These are phyloP conservation scores for Pyrrhoderma lamaoense DNA, from an alignment of 1,284 basidiomycete species.

Conservation along the genomic window DNA sequence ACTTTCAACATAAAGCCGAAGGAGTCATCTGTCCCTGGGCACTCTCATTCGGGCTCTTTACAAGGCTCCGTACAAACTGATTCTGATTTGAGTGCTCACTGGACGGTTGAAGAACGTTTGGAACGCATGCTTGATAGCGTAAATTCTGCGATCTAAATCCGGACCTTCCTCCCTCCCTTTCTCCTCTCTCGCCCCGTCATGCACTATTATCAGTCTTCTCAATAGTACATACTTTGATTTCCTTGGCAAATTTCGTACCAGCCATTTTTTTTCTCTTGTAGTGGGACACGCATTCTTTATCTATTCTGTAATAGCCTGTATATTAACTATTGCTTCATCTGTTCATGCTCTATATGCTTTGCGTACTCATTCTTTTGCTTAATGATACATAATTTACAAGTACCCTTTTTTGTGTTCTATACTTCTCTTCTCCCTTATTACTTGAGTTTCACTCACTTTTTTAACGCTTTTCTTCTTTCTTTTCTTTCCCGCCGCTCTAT, in stretches of 20 bases:
- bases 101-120: constrained; percentile 68
- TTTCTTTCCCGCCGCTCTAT: too few species aligned
- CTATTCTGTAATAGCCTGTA: not conserved
- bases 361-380: not conserved
- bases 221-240: too few species aligned
- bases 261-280: not conserved
- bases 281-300: not conserved
- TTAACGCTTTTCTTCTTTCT: too few species aligned
- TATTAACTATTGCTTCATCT: not conserved
- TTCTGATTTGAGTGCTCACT: constrained; percentile 40
- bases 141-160: constrained; percentile 24
- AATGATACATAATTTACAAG: too few species aligned
- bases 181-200: too few species aligned
- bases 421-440: not conserved
- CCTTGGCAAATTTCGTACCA: too few species aligned
- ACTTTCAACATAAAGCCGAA: constrained; percentile 63
- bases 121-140: constrained; percentile 66
- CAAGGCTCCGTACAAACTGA: constrained; percentile 53
- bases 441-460: too few species aligned
- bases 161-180: too few species aligned
- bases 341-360: not conserved
- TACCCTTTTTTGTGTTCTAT: too few species aligned
- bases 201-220: too few species aligned
- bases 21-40: constrained; percentile 27
- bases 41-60: constrained; percentile 52